Conservation (phyloP, 805 yeast genomes). For the Lipomyces kockii region DNA sequence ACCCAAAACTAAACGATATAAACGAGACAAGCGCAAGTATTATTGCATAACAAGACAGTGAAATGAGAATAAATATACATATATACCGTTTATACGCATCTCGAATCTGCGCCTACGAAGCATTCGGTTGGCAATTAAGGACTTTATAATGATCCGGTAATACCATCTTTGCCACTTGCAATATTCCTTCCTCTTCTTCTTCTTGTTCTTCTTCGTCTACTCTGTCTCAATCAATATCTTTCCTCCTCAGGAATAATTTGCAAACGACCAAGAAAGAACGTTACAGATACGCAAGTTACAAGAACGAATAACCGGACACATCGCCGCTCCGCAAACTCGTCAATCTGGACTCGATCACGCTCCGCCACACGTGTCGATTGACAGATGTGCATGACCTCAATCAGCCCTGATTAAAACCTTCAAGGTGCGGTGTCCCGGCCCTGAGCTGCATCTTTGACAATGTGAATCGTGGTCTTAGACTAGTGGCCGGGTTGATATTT, state of each 20-base stretch:
- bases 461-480: too few species aligned
- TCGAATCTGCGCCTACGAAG: constrained; percentile 33
- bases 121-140: constrained; percentile 19
- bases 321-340: background rate
- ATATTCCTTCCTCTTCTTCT: background rate
- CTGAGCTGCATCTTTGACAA: too few species aligned
- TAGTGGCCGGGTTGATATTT: too few species aligned
- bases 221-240: too few species aligned
- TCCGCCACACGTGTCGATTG: background rate
- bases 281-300: too few species aligned
- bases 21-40: too few species aligned
- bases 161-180: background rate
- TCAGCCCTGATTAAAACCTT: background rate
- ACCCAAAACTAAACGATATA: too few species aligned
- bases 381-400: background rate
- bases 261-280: too few species aligned
- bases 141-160: constrained; percentile 33
- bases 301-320: background rate
- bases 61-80: too few species aligned
- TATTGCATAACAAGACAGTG: background rate
- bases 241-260: too few species aligned
- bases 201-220: too few species aligned
- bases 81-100: constrained; percentile 35
- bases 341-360: background rate
- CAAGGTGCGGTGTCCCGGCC: background rate